A percentile compares a stretch with the other conserved stretches of the same genome.
phyloP scores from a whole-genome alignment of 768 basidiomycete species.

The Cystofilobasidium capitatum region DNA sequence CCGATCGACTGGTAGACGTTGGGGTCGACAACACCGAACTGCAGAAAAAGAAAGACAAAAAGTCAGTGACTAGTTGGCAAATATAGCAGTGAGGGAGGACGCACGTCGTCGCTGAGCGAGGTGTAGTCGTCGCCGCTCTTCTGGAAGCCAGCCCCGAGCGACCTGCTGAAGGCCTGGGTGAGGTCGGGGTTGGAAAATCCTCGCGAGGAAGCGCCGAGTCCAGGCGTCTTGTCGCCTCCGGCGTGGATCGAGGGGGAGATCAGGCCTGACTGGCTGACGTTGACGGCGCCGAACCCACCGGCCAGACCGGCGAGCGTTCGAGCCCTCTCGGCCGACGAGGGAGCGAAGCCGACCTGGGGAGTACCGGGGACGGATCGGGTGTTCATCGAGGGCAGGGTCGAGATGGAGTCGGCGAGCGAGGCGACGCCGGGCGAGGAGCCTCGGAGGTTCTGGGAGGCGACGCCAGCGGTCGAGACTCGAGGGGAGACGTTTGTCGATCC shows the following conservation, averaged over 20 bases:
- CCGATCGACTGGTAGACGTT: conserved; percentile 28
- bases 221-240: conserved; percentile 27
- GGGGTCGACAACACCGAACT: conserved; percentile 28
- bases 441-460: neutral
- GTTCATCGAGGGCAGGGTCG: conserved; percentile 38
- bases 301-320: conserved; percentile 6
- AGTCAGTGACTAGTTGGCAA: conserved; percentile 4
- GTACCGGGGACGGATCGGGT: conserved; percentile 40
- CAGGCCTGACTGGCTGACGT: conserved; percentile 28
- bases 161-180: conserved; percentile 35
- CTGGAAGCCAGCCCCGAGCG: conserved; percentile 29
- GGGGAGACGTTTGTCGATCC: conserved; percentile 14
- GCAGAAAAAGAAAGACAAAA: neutral
- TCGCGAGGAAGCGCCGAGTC: conserved; percentile 32
- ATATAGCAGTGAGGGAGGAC: conserved; percentile 22
- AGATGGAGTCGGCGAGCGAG: conserved; percentile 37
- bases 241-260: conserved; percentile 27
- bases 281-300: conserved; percentile 10
- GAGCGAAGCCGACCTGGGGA: conserved; percentile 33
- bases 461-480: conserved; percentile 27
- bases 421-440: conserved; percentile 16
- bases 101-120: conserved; percentile 33
- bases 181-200: conserved; percentile 41
- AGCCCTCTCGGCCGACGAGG: neutral
- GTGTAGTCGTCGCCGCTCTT: conserved; percentile 33